Evolutionary conservation across 1,284 basidiomycete species (phyloP), one percentile per base, ranked within the genome.

Genomic region (Lignosus rhinocerotis): DNA sequence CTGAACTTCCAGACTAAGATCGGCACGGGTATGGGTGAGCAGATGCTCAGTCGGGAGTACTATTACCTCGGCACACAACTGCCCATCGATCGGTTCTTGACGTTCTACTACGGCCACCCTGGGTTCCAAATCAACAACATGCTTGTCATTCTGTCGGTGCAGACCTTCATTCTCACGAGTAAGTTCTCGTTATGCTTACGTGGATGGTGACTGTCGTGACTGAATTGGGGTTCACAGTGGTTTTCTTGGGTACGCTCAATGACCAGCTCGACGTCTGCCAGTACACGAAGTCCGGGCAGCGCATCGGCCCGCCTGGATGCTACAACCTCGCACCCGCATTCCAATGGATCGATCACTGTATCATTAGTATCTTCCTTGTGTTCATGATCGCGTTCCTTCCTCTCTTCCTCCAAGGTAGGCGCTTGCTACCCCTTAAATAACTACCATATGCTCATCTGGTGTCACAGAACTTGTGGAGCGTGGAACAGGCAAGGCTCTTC

Each of bases 51-150:
- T 77, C 87, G 96, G 68, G 96, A 99, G 78, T 98, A 99, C 78
- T 99, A 99, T 78, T 99, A 99, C 75, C 78, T 99, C 65, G 97
- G 96, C 53, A 99, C 97, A n/a, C 96, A 99, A 74, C 85, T 99
- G 47, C 96, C 96, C 42, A 88, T 98, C 73, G 97, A 99, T 73
- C 90, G 97, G 53, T 99, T 99, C 90, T 80, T 99, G 72, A 98
- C 96, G 53, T 99, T 98, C 84, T 99, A 99, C 81, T 99, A 99
- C 73, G 96, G 94, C 51, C 96, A 99, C 77, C 96, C 97, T 51
- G 97, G 96, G 64, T 99, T 99, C 90, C 96, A 98, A 74, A 96
- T 99, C 80, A 98, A 99, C 84, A 99, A 99, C 76, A 98, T 98
- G 82, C 82, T 99, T 70, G 91, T 98, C 73, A 97, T 98, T 69